Percentiles rank a stretch among this genome's conserved stretches.
Conservation (phyloP, 768 basidiomycete species). For the Mrakia gelida region DNA sequence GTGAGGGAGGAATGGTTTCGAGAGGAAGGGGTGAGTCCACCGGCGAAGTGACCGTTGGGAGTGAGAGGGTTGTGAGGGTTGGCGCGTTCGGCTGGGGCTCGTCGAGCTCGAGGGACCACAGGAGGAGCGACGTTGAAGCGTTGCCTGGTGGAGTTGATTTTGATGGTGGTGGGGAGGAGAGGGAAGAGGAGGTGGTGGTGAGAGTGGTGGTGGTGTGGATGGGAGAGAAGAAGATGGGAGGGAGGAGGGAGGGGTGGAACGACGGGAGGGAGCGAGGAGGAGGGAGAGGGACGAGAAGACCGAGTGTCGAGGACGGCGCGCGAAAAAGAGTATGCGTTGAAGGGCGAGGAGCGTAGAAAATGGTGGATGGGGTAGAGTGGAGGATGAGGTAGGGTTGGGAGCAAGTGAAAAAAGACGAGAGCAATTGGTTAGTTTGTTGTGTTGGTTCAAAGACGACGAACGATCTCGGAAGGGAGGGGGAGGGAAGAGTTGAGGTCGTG, state of each 20-base stretch:
- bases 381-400: background rate
- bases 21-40: slow-evolving; percentile 2
- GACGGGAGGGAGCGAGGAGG: background rate
- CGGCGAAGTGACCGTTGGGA: slow-evolving; percentile 2
- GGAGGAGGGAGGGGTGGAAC: background rate
- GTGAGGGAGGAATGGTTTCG: background rate
- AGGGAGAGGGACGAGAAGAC: background rate
- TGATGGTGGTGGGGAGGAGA: background rate
- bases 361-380: background rate
- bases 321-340: background rate
- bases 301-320: background rate
- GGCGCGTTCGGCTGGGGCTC: background rate
- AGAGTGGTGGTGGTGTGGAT: background rate
- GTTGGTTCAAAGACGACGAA: background rate
- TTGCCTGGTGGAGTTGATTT: background rate
- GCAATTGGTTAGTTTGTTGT: background rate
- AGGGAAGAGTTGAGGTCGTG: background rate
- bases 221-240: background rate
- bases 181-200: background rate
- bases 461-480: background rate
- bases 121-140: slow-evolving; percentile 1
- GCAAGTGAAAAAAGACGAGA: background rate
- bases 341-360: background rate
- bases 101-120: background rate
- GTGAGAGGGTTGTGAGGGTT: slow-evolving; percentile 4